A percentile compares a stretch with the other conserved stretches of the same genome.
Evolutionary conservation across 2,329 filamentous ascomycete species (phyloP).

Genomic region (Blumeria graminis): DNA sequence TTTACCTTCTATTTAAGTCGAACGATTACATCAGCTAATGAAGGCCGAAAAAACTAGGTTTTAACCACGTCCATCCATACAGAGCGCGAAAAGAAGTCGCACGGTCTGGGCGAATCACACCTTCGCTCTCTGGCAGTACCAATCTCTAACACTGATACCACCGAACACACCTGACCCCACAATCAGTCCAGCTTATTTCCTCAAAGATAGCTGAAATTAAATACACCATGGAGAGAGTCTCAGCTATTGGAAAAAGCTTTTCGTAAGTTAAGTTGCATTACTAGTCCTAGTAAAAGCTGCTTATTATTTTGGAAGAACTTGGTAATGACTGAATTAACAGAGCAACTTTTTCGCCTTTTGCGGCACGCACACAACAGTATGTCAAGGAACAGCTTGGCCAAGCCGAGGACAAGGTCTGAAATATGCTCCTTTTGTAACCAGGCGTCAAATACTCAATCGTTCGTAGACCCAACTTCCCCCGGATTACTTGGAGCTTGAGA

Average conservation of each 20-base stretch:
- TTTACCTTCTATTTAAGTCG: too few species aligned
- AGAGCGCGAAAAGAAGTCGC: too few species aligned
- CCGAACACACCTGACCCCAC: too few species aligned
- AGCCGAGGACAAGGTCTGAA: conserved; percentile 64
- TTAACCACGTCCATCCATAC: too few species aligned
- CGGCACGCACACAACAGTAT: conserved; percentile 84
- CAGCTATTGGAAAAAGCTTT: conserved; percentile 47
- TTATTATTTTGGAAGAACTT: conserved; percentile 14
- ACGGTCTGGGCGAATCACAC: too few species aligned
- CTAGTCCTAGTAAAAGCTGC: conserved; percentile 1
- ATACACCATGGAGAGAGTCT: conserved; percentile 38
- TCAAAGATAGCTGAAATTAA: too few species aligned
- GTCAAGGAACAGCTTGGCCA: conserved; percentile 94
- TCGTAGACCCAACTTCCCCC: conserved; percentile 79
- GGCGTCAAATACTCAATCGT: neutral
- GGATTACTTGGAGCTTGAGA: conserved; percentile 96
- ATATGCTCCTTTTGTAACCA: neutral
- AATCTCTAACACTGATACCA: too few species aligned
- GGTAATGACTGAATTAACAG: conserved; percentile 30
- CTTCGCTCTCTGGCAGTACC: too few species aligned
- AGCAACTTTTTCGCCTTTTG: conserved; percentile 73
- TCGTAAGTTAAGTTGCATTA: conserved; percentile 22
- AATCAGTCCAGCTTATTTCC: too few species aligned
- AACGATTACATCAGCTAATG: too few species aligned
- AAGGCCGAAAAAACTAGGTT: too few species aligned